phyloP scores from a whole-genome alignment of 164 flowering plant species.

The Vitis rotundifolia region DNA sequence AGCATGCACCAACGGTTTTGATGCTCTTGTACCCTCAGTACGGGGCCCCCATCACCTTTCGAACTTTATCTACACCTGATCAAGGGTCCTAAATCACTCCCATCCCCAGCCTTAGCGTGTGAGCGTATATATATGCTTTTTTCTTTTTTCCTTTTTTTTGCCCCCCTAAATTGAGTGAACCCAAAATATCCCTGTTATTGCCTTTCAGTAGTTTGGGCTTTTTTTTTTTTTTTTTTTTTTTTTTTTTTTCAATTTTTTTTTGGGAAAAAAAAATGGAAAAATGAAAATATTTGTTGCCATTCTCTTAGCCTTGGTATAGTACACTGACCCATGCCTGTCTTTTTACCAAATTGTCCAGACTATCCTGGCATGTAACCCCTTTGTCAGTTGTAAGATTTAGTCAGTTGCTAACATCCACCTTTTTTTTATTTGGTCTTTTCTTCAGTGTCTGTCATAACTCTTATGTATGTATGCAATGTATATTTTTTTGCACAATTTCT shows the following conservation, averaged over 20 bases:
- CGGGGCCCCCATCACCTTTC: slow-evolving; percentile 82
- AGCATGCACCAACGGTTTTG: slow-evolving; percentile 86
- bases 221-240: too few species aligned
- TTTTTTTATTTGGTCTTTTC: not conserved
- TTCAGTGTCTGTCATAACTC: too few species aligned
- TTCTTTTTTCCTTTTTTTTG: too few species aligned
- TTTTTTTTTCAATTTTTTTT: not conserved
- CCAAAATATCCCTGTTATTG: slow-evolving; percentile 6
- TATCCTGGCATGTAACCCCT: slow-evolving; percentile 18
- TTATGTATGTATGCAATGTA: slow-evolving; percentile 25
- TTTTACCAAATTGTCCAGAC: slow-evolving; percentile 13
- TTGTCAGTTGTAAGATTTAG: slow-evolving; percentile 18
- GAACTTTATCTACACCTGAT: slow-evolving; percentile 21
- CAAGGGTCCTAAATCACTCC: slow-evolving; percentile 14
- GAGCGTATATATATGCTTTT: not conserved
- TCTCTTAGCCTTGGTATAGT: not conserved
- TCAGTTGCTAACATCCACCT: slow-evolving; percentile 10
- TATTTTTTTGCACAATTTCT: slow-evolving; percentile 15
- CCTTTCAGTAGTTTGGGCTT: too few species aligned
- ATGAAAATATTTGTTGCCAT: not conserved
- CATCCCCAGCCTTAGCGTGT: not conserved
- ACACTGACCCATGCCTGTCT: slow-evolving; percentile 5
- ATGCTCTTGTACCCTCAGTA: slow-evolving; percentile 85
- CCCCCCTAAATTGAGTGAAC: not conserved
- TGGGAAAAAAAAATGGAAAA: not conserved